phyloP scores from a whole-genome alignment of 345 rosid genomes.

The Crucihimalaya himalaica region DNA sequence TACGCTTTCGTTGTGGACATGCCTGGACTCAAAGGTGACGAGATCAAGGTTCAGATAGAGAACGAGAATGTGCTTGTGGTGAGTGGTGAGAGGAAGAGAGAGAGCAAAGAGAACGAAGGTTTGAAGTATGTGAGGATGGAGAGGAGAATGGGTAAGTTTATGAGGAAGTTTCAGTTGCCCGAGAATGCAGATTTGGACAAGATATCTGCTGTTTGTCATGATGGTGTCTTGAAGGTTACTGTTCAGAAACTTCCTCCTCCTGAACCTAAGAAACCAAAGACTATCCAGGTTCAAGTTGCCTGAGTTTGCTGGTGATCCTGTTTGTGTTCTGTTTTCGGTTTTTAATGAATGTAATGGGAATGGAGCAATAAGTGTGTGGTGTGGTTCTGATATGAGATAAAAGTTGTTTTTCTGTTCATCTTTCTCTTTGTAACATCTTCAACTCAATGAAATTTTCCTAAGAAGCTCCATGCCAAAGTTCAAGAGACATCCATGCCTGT shows the following conservation, averaged over 20 bases:
- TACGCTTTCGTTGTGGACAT: conserved; percentile 71
- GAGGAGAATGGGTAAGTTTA: conserved; percentile 70
- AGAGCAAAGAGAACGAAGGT: conserved; percentile 57
- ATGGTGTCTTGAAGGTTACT: conserved; percentile 74
- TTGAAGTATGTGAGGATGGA: conserved; percentile 77
- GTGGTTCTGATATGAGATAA: neutral
- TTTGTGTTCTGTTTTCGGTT: neutral
- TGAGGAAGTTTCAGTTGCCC: conserved; percentile 74
- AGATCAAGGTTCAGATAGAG: conserved; percentile 78
- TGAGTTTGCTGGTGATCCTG: conserved; percentile 28
- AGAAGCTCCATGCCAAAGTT: neutral
- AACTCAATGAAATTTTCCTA: neutral
- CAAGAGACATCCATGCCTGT: neutral
- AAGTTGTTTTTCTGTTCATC: neutral
- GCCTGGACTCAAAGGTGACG: conserved; percentile 73
- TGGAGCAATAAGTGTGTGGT: neutral
- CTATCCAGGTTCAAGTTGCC: conserved; percentile 72
- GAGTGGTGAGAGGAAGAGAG: conserved; percentile 66
- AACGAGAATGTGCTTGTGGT: conserved; percentile 63
- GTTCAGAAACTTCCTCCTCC: conserved; percentile 83
- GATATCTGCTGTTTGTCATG: conserved; percentile 64
- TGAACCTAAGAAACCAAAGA: conserved; percentile 73
- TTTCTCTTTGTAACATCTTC: neutral
- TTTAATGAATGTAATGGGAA: neutral
- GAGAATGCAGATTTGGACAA: conserved; percentile 68